Base-by-base conservation (phyloP, 345 rosid species). In the Arabidopsis suecica region DNA sequence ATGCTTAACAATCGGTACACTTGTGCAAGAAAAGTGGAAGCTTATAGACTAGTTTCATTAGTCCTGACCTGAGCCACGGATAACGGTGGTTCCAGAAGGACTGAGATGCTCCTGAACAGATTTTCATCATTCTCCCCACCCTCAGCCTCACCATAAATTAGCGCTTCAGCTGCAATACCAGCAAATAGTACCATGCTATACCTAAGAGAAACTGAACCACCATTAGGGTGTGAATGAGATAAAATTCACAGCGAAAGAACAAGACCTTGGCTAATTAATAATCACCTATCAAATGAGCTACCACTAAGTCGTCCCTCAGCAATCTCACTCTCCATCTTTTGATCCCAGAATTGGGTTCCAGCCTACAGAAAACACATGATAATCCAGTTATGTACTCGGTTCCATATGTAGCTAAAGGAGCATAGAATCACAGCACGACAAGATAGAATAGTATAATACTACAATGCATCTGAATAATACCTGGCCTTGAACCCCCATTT, bases 301-400 rank as follows among this genome's bases (percentile, higher is more conserved):
- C 96, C 83, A 45, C 93, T 91, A 33, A 93, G 87, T 49, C 78
- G 85, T 56, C 96, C 98, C 84, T 84, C 87, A 65, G 93, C 93
- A 66, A 91, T 86, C 81, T 93, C 98, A 6, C 78, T 88, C 79
- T 84, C 86, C 94, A 93, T 80, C 72, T 88, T 89, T 61, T 86
- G 91, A 86, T 93, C 98, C 98, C 98, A 91, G 81, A 93, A 93
- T 71, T 91, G 98, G 41, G 97, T 93, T 83, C 97, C 98, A 58
- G 97, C 98, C 98, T 93, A 83, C 55, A 76, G 18, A 47, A 36
- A 56, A 22, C 20, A 22, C 28, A 51, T 4, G 51, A 69, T 18
- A 38, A 65, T 34, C 48, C 45, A 56, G 40, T 23, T 57, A 4
- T 11, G 50, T 20, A 61, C n/a, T 68, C 33, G 41, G 69, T 55